Conservation (phyloP, 768 basidiomycete species). For the Tricholoma bakamatsutake region DNA sequence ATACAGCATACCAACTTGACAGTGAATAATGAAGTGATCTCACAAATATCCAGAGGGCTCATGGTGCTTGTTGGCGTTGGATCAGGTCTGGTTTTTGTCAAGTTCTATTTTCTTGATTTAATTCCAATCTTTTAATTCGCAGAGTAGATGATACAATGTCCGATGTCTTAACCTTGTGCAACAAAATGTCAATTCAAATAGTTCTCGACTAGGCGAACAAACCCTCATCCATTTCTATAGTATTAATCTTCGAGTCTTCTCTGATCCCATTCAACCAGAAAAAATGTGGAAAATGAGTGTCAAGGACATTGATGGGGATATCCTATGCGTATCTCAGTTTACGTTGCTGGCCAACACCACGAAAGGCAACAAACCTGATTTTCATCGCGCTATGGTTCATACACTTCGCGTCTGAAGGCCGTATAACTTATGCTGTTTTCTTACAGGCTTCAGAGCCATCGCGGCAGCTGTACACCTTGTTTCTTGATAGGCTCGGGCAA, state of each 20-base stretch:
- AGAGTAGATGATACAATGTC: constrained; percentile 71
- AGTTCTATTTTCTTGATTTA: neutral
- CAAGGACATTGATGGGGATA: constrained; percentile 83
- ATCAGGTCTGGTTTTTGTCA: constrained; percentile 45
- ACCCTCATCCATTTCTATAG: constrained; percentile 28
- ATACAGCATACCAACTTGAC: neutral
- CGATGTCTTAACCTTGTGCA: constrained; percentile 68
- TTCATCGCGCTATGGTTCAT: constrained; percentile 87
- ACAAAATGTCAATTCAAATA: constrained; percentile 64
- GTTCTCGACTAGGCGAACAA: neutral
- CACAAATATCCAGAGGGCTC: constrained; percentile 76
- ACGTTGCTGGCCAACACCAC: constrained; percentile 82
- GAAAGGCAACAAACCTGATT: constrained; percentile 90
- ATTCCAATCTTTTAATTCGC: constrained; percentile 5
- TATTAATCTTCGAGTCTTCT: constrained; percentile 68
- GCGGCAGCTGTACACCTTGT: constrained; percentile 61
- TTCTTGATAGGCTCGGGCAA: constrained; percentile 61
- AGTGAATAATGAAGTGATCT: constrained; percentile 81
- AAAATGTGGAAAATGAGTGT: constrained; percentile 86
- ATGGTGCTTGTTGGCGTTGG: constrained; percentile 92
- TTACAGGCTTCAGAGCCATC: constrained; percentile 61
- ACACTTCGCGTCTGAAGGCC: neutral
- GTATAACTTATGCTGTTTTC: neutral
- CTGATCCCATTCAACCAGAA: constrained; percentile 44
- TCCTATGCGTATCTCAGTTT: constrained; percentile 94